Conservation (phyloP, 371 early-diverging fungal species). For the Smittium culicis region DNA sequence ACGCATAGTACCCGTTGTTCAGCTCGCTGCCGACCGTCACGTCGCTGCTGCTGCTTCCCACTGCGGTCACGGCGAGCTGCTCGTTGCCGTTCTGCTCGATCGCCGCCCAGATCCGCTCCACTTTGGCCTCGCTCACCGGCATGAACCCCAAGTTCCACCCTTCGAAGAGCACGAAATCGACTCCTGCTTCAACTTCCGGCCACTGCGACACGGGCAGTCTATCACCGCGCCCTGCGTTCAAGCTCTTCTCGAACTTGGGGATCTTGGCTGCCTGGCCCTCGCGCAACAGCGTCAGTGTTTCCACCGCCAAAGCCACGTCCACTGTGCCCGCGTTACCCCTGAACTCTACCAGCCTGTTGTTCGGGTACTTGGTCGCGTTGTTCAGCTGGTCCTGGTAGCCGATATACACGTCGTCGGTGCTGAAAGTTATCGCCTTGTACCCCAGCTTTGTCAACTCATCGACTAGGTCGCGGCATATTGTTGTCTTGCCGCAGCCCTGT, state of each 20-base stretch:
- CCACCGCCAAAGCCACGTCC: slow-evolving; percentile 46
- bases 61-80: not conserved
- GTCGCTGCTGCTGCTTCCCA: not conserved
- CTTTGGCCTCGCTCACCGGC: slow-evolving; percentile 30
- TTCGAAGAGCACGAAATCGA: slow-evolving; percentile 77
- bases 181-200: slow-evolving; percentile 37
- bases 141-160: slow-evolving; percentile 90
- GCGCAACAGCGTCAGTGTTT: slow-evolving; percentile 37
- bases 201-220: slow-evolving; percentile 43
- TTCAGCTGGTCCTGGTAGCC: slow-evolving; percentile 44
- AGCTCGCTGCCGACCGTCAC: not conserved
- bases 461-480: slow-evolving; percentile 18
- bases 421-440: slow-evolving; percentile 42
- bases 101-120: slow-evolving; percentile 18
- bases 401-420: slow-evolving; percentile 81
- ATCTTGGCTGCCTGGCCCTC: slow-evolving; percentile 26
- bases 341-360: slow-evolving; percentile 53
- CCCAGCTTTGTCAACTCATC: slow-evolving; percentile 12
- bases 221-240: slow-evolving; percentile 65
- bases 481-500: slow-evolving; percentile 54
- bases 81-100: slow-evolving; percentile 14
- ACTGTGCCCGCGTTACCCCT: slow-evolving; percentile 86
- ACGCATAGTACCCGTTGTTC: slow-evolving; percentile 16
- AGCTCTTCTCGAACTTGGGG: slow-evolving; percentile 70
- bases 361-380: slow-evolving; percentile 36